Evolutionary conservation across 345 rosid genomes (phyloP).

Genomic region (Melaleuca alternifolia): DNA sequence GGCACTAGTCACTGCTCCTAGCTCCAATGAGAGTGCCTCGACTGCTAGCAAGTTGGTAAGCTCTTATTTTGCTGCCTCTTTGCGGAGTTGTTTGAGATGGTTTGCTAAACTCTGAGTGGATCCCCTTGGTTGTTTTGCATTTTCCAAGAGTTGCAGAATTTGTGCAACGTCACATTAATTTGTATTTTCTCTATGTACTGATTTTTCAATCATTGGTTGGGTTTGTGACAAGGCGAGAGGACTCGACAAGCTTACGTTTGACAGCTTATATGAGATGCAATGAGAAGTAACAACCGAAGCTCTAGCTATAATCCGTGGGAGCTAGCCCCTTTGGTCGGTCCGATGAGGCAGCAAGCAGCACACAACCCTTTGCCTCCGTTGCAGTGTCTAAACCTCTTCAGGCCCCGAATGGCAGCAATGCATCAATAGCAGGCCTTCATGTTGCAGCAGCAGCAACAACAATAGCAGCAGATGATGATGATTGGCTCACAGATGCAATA

Average conservation of each 20-base stretch:
- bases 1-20: constrained; percentile 87
- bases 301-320: constrained; percentile 90
- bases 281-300: constrained; percentile 64
- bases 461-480: constrained; percentile 65
- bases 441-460: constrained; percentile 57
- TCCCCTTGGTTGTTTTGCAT: neutral
- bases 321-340: constrained; percentile 24
- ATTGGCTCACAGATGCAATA: constrained; percentile 39
- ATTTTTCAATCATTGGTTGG: neutral
- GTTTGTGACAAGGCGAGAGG: constrained; percentile 68
- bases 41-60: constrained; percentile 73
- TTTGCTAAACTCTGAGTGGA: neutral
- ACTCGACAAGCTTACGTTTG: constrained; percentile 78
- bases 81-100: neutral
- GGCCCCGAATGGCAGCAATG: constrained; percentile 67
- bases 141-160: neutral
- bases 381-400: constrained; percentile 43
- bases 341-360: constrained; percentile 48
- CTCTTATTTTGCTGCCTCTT: neutral
- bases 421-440: constrained; percentile 58
- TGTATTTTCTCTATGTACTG: neutral
- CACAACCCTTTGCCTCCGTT: constrained; percentile 45
- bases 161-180: neutral
- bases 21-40: constrained; percentile 62
- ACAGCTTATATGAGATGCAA: constrained; percentile 97